Evolutionary conservation across 257 asterid species (phyloP), one percentile per base, ranked within the genome.

Genomic region (Scutellaria minor): DNA sequence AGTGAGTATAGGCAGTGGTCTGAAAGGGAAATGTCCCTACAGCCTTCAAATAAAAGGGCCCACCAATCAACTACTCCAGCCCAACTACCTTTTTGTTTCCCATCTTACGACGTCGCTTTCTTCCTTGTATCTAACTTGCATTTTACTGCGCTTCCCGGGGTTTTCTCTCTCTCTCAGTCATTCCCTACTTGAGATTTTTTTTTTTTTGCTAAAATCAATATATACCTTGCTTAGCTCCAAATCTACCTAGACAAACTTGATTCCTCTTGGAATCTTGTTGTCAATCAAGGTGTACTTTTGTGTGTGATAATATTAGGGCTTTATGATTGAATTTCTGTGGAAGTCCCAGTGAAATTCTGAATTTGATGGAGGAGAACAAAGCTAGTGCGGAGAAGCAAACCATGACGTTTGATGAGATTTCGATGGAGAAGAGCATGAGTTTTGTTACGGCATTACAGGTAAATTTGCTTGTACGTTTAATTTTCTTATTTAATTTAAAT

Each of bases 401-500:
- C 42, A 83, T 82, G 96, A 77, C 93, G 80, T 82, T 82, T 72
- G 97, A 86, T 56, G 96, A 93, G 68, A 77, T 64, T 51, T 86
- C 97, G 35, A 76, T 91, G 84, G 96, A 91, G 83, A 82, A 83
- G 67, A 89, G 92, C 78, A 91, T 82, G 91, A 88, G 88, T 48
- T 94, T 91, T 78, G 96, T 91, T 5, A 85, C 86, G 69, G 97
- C 97, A 46, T 82, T 94, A 64, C 98, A 94, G 96, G 98, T 88
- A 48, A 53, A 1, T 39, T 46, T 57, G 40, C 48, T 65, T 14
- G n/a, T 46, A 1, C 2, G 11, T 53, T 22, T 6, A 7, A 10
- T 13, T 35, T 27, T 7, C 2, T 31, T 31, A 3, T 4, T 31
- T 31, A 31, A 31, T 31, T 31, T 31, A 31, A 31, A 2, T 31